Conservation (phyloP, 179 eudicot species). For the Corrigiola litoralis region DNA sequence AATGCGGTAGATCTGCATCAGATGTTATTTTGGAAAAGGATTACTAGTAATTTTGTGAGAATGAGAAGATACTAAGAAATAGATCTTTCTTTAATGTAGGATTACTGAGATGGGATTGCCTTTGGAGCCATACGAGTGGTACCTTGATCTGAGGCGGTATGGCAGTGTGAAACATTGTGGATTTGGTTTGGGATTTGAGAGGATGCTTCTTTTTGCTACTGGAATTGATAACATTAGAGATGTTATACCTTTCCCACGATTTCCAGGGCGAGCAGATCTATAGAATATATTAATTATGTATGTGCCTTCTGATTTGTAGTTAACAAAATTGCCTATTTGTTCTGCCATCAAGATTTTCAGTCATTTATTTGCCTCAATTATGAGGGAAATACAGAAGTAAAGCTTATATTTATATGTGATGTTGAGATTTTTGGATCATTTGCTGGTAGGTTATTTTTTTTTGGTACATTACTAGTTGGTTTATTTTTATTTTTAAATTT, state of each 20-base stretch:
- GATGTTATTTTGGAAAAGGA: background rate
- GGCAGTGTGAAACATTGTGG: constrained; percentile 90
- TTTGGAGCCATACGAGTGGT: constrained; percentile 89
- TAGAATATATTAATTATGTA: constrained; percentile 3
- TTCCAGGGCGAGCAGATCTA: constrained; percentile 92
- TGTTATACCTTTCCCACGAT: constrained; percentile 95
- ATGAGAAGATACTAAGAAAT: background rate
- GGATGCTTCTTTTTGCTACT: constrained; percentile 94
- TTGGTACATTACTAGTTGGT: too few relatives aligned
- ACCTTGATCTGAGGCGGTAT: constrained; percentile 84
- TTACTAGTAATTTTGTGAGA: too few relatives aligned
- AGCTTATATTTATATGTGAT: too few relatives aligned
- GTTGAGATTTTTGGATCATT: too few relatives aligned
- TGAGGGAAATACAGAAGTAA: too few relatives aligned
- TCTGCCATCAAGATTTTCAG: too few relatives aligned
- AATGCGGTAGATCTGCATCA: too few relatives aligned
- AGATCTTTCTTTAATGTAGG: constrained; percentile 34
- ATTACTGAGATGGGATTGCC: constrained; percentile 86
- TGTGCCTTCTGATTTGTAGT: too few relatives aligned
- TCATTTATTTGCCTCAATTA: too few relatives aligned
- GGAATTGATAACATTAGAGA: constrained; percentile 96
- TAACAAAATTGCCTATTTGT: too few relatives aligned
- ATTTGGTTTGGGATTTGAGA: constrained; percentile 87
- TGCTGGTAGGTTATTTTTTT: too few relatives aligned
- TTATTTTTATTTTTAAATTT: too few relatives aligned